Conservation (phyloP, 495 filamentous ascomycete species). For the Penicilliopsis zonata region DNA sequence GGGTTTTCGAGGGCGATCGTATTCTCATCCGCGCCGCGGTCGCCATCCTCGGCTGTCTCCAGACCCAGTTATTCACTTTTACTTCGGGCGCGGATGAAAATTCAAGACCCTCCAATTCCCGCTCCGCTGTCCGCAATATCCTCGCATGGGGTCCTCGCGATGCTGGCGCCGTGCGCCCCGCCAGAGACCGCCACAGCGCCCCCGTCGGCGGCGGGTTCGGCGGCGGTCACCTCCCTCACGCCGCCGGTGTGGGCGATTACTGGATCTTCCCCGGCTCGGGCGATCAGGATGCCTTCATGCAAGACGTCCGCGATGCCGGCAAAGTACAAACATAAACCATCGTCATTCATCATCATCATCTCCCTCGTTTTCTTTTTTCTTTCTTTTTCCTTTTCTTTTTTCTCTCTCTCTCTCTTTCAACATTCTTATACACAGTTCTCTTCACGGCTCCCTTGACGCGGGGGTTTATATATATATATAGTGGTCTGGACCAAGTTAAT, state of each 20-base stretch:
- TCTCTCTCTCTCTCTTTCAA: too few species aligned
- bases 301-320: constrained; percentile 52
- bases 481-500: too few species aligned
- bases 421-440: too few species aligned
- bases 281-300: constrained; percentile 59
- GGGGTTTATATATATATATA: too few species aligned
- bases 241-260: constrained; percentile 28
- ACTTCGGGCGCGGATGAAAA: constrained; percentile 28
- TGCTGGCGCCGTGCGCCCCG: constrained; percentile 20
- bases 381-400: background rate
- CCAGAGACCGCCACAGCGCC: constrained; percentile 28
- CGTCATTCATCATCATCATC: too few species aligned
- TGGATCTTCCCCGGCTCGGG: constrained; percentile 34
- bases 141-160: constrained; percentile 41
- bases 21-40: constrained; percentile 69
- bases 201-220: constrained; percentile 27
- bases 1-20: constrained; percentile 84
- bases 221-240: constrained; percentile 25
- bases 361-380: too few species aligned
- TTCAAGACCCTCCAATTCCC: constrained; percentile 20
- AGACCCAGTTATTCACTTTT: constrained; percentile 48
- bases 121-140: constrained; percentile 23
- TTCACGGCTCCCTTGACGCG: too few species aligned
- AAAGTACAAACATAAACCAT: constrained; percentile 40
- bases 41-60: constrained; percentile 51